Base-by-base conservation (phyloP, 345 rosid genomes). In the Durio zibethinus region DNA sequence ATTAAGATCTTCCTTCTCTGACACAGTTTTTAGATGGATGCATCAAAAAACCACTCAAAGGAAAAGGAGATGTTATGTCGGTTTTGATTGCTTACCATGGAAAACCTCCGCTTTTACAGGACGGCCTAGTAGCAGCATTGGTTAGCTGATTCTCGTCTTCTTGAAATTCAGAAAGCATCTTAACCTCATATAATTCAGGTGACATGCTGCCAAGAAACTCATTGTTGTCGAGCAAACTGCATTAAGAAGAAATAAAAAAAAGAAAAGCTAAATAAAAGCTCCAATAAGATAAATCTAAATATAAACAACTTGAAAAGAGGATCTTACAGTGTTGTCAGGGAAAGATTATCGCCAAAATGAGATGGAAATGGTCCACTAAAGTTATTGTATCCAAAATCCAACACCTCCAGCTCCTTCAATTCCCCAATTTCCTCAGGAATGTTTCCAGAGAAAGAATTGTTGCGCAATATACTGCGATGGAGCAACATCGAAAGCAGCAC, bases 351-450 rank as follows among this genome's bases (percentile, higher is more conserved):
- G 75, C 63, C 73, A 77, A 86, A 79, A 52, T 81, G 76, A 33
- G 85, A 82, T 45, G 90, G 86, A 74, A 90, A 86, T 5, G 83
- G 67, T 45, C 90, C 92, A 48, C 87, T 87, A 65, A 94, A 91
- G 85, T 93, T 89, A 83, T 94, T 94, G 62, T 76, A 83, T 84
- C 91, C 90, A 82, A 94, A 84, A 81, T 94, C 98, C 89, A 94
- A 87, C 77, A 84, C 80, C 83, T 92, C 91, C 82, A 94, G 84
- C 82, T 86, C 91, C 82, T 83, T 86, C 85, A 94, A 61, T 45
- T 86, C 82, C 76, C 87, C 79, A 69, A 93, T 82, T 84, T 91
- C 98, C 78, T 84, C 61, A 74, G 97, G 98, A 72, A 93, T 78
- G 62, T 40, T 76, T 40, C 98, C 97, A 21, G 72, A 78, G 74